A percentile compares a stretch with the other conserved stretches of the same genome.
phyloP scores from a whole-genome alignment of 192 early-diverging fungal genomes.

The Rhizophagus clarus region DNA sequence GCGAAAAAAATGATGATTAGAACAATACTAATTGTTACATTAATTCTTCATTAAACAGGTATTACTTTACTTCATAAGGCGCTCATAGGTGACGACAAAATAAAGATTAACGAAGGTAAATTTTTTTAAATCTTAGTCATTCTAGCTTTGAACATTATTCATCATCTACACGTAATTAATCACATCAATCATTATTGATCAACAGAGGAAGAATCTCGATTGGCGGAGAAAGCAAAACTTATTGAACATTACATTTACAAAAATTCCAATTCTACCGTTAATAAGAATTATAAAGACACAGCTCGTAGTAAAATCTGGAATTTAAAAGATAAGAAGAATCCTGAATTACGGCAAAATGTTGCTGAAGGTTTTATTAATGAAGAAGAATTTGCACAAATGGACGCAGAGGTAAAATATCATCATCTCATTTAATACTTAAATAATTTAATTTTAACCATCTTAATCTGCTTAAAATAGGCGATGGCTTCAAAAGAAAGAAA shows the following conservation, averaged over 20 bases:
- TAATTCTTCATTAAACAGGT: not conserved
- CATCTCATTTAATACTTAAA: not conserved
- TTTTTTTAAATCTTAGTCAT: not conserved
- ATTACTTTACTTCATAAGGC: constrained; percentile 1
- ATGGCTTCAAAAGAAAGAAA: constrained; percentile 25
- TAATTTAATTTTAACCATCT: not conserved
- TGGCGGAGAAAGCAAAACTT: constrained; percentile 3
- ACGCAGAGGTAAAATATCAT: not conserved
- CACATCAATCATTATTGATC: not conserved
- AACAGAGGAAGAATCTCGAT: not conserved
- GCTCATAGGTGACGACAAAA: not conserved
- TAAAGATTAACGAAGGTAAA: not conserved
- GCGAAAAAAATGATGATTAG: not conserved
- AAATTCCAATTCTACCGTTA: constrained; percentile 5
- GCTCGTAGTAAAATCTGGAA: constrained; percentile 19
- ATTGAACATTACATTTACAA: constrained; percentile 4
- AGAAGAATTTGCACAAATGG: constrained; percentile 22
- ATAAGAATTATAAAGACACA: constrained; percentile 18
- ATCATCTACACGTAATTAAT: not conserved
- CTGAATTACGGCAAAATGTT: constrained; percentile 10
- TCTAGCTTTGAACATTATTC: not conserved
- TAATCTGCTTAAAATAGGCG: not conserved
- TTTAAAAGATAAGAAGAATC: constrained; percentile 21
- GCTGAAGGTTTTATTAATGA: not conserved
- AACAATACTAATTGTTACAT: not conserved